Percentiles rank a stretch among this genome's conserved stretches.
Conservation (phyloP, 345 rosid genomes). For the Durio zibethinus region DNA sequence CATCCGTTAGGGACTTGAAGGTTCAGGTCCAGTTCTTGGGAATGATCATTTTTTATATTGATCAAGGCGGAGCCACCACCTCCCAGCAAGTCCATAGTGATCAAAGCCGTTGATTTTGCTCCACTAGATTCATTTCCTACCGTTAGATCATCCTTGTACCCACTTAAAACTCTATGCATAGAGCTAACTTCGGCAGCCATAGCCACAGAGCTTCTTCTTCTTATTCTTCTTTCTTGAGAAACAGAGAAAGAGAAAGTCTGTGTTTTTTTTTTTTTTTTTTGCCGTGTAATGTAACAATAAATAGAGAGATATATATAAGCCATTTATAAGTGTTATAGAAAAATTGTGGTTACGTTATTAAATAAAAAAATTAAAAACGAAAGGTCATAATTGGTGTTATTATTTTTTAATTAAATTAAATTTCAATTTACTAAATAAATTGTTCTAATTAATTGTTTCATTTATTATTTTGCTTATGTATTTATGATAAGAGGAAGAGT, state of each 20-base stretch:
- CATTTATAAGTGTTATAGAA: slow-evolving; percentile 1
- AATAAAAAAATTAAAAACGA: not conserved
- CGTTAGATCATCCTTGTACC: slow-evolving; percentile 1
- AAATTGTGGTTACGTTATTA: not conserved
- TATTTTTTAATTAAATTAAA: not conserved
- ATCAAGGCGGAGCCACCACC: slow-evolving; percentile 19
- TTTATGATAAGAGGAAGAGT: not conserved
- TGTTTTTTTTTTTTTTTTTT: not conserved
- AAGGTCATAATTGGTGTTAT: not conserved
- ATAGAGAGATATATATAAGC: not conserved
- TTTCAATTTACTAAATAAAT: not conserved
- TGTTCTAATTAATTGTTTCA: not conserved
- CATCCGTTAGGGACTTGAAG: slow-evolving; percentile 80
- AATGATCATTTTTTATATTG: slow-evolving; percentile 26
- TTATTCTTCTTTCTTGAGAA: not conserved
- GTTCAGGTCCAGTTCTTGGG: slow-evolving; percentile 82
- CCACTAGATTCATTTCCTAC: not conserved
- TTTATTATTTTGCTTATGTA: not conserved
- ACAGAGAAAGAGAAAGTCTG: not conserved
- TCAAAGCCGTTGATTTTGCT: slow-evolving; percentile 43
- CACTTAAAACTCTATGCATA: slow-evolving; percentile 9
- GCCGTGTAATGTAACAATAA: not conserved
- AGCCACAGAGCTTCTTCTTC: not conserved
- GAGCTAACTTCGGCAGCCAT: slow-evolving; percentile 15
- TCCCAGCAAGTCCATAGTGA: slow-evolving; percentile 70